Evolutionary conservation across 116 monocot genomes (phyloP), one percentile per base, ranked within the genome.

Genomic region (Cymodocea nodosa): DNA sequence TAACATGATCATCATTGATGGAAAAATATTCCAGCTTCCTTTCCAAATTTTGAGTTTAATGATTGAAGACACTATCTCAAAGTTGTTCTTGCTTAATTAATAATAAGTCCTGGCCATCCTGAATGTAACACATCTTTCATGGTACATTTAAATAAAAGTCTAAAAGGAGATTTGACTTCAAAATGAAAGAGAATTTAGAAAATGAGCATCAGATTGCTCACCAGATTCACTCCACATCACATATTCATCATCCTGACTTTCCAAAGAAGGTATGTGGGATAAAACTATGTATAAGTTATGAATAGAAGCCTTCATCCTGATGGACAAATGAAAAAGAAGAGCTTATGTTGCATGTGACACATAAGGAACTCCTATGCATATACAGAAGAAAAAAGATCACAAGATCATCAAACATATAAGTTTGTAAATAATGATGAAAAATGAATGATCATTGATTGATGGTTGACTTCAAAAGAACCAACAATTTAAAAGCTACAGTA

Each of bases 151-250:
- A 54, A 16, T 5, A 17, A 54, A 20, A 64, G 19, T 10, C 23
- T 22, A 23, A 23, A 23, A 14, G 50, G 6, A 50, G 19, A 22
- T 4, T 15, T 22, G 2, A 50, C 10, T n/a, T 13, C 15, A 30
- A 62, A 14, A 40, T 16, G 15, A 3, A 18, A 18, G 10, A 35
- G n/a, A 18, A 23, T 23, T n/a, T 64, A 15, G 50, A 22, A 49
- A 35, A 53, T 3, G 6, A 52, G 25, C 8, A 34, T 25, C 66
- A 52, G 66, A 53, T 34, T 52, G 56, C 70, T 78, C 50, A 89
- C 95, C 84, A 37, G 64, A 50, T 62, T 79, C 75, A 75, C 79
- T 81, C 87, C 85, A 95, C 83, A 83, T 87, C 57, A 84, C 79
- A 77, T 63, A 35, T 65, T 85, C 79, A 49, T 73, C 62, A 58